Conservation (phyloP, 2,329 filamentous ascomycete genomes). For the Aspergillus pseudoglaucus region DNA sequence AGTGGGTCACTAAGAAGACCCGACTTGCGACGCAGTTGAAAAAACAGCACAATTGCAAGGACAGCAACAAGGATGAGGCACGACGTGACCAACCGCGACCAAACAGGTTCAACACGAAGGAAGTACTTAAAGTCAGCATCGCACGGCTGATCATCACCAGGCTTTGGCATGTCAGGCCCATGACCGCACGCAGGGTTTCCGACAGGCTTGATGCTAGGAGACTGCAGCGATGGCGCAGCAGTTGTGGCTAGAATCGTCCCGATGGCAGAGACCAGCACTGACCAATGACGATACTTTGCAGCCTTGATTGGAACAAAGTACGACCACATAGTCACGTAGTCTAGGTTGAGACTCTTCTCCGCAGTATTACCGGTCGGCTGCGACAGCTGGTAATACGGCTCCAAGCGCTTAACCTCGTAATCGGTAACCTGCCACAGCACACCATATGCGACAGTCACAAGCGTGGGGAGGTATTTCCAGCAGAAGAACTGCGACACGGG, state of each 20-base stretch:
- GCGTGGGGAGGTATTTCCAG: slow-evolving; percentile 39
- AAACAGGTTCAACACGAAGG: slow-evolving; percentile 38
- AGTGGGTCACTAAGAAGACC: slow-evolving; percentile 44
- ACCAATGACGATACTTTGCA: slow-evolving; percentile 40
- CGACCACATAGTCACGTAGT: slow-evolving; percentile 43
- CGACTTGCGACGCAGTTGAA: slow-evolving; percentile 42
- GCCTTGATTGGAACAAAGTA: slow-evolving; percentile 44
- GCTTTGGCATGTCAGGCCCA: background rate
- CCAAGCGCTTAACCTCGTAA: slow-evolving; percentile 46
- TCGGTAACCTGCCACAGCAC: slow-evolving; percentile 46
- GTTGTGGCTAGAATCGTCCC: slow-evolving; percentile 41
- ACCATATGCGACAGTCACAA: slow-evolving; percentile 44
- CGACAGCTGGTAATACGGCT: slow-evolving; percentile 43
- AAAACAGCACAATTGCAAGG: slow-evolving; percentile 36
- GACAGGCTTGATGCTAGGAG: slow-evolving; percentile 37
- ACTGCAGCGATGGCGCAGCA: slow-evolving; percentile 42
- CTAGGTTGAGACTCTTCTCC: slow-evolving; percentile 40
- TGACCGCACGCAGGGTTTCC: slow-evolving; percentile 24
- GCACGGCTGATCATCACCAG: slow-evolving; percentile 16
- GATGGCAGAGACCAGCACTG: slow-evolving; percentile 42
- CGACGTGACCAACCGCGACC: slow-evolving; percentile 40
- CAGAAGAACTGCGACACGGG: slow-evolving; percentile 24
- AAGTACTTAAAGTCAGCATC: slow-evolving; percentile 28
- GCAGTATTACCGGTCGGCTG: slow-evolving; percentile 26
- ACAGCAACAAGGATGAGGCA: slow-evolving; percentile 37